Base-by-base conservation (phyloP, 2,329 filamentous ascomycete species). In the Rutstroemia sp. region DNA sequence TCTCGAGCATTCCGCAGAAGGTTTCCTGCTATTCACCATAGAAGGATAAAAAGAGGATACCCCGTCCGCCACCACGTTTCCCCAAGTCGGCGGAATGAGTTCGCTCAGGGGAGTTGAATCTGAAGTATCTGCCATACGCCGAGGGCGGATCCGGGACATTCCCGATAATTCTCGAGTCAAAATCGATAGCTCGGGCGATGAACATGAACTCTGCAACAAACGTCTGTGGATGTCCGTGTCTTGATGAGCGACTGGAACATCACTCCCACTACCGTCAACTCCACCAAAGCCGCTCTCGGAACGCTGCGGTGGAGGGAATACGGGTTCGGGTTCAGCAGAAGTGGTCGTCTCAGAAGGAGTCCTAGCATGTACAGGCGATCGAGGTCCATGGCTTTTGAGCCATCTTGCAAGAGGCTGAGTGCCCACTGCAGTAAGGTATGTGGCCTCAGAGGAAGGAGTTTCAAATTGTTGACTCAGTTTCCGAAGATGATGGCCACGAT, bases 211-310 rank as follows among this genome's bases (percentile, higher is more conserved):
- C 17, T 62, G 57, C 5, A 63, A 60, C 42, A 69, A 59, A 38
- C 51, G 53, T 48, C 63, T 60, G 23, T 64, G 64, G 42, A 69
- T 68, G 14, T 61, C 58, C 64, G 67, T 68, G 49, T 70, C 61
- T 38, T 69, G 62, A 46, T 64, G 66, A 19, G 63, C 21, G 41
- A 50, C 45, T 23, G 58, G 19, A 9, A 45, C 17, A 25, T 38
- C 49, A 34, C 62, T 60, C 16, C 54, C 61, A 10, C 42, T 53
- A 4, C 65, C 65, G 58, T 68, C 67, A 23, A 68, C 64, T 27
- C 65, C 66, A 37, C 65, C 64, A 41, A 67, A 64, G 23, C 64
- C 64, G 38, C 44, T 41, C 37, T 51, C 48, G 37, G 54, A 56
- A 38, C 48, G 48, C 21, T 21, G 42, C 10, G 50, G 12, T 7